Conservation (phyloP, 306 rosid genomes). For the Casuarina equisetifolia region DNA sequence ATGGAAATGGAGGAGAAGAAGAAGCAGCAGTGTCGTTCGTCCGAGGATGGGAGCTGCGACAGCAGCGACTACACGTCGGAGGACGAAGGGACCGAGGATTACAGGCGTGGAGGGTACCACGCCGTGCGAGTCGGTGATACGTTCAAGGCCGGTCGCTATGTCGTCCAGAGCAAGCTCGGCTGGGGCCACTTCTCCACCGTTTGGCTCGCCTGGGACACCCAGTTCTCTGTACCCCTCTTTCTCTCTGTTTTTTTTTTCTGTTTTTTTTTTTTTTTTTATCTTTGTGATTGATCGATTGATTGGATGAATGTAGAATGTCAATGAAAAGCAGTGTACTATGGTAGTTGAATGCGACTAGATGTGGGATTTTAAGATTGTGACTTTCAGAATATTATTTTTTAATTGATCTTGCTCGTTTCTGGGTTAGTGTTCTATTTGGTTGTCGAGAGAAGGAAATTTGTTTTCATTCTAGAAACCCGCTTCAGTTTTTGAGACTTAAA, state of each 20-base stretch:
- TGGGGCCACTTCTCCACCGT: conserved; percentile 99
- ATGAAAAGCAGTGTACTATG: background rate
- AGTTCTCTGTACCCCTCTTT: conserved; percentile 40
- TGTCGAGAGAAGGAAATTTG: background rate
- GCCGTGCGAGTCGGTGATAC: conserved; percentile 84
- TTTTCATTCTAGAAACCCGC: background rate
- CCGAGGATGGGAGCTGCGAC: conserved; percentile 46
- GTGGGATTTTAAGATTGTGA: background rate
- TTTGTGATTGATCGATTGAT: background rate
- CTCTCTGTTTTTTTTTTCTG: conserved; percentile 9
- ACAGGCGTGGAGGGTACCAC: conserved; percentile 96
- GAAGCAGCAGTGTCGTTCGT: conserved; percentile 30
- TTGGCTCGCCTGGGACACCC: conserved; percentile 96
- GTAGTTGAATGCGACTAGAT: background rate
- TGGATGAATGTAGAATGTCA: background rate
- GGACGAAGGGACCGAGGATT: conserved; percentile 97
- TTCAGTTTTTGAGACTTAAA: background rate
- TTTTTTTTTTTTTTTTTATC: background rate
- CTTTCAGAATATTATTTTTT: background rate
- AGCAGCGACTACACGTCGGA: conserved; percentile 95
- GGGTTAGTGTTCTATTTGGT: conserved; percentile 1
- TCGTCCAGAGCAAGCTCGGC: conserved; percentile 90
- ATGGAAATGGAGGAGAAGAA: conserved; percentile 9
- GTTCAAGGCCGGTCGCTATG: conserved; percentile 69
- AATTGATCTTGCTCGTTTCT: background rate